Conservation (phyloP, 2,329 filamentous ascomycete species). For the Microdochium bolleyi region DNA sequence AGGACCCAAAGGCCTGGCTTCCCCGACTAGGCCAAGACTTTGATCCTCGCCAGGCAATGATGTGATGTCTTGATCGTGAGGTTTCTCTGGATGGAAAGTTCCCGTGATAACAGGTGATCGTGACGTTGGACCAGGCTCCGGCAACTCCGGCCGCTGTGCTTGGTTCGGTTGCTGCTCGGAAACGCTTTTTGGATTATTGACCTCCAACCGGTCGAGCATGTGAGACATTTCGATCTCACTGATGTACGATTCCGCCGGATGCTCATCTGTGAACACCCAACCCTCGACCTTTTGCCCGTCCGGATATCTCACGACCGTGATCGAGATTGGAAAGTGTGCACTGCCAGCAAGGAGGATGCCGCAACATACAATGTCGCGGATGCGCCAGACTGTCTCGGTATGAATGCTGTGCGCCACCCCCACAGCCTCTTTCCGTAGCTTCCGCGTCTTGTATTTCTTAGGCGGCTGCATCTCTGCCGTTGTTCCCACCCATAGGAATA, state of each 20-base stretch:
- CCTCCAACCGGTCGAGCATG: conserved; percentile 13
- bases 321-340: conserved; percentile 26
- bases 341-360: conserved; percentile 38
- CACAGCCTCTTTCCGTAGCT: conserved; percentile 26
- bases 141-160: not conserved
- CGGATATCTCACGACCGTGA: conserved; percentile 8
- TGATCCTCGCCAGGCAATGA: conserved; percentile 8
- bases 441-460: conserved; percentile 28
- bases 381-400: conserved; percentile 34
- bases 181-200: conserved; percentile 6
- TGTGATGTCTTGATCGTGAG: not conserved
- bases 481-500: conserved; percentile 16
- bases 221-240: conserved; percentile 11
- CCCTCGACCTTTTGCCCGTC: conserved; percentile 10
- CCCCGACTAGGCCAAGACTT: conserved; percentile 2
- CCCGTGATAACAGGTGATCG: not conserved
- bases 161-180: conserved; percentile 3
- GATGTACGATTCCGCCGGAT: conserved; percentile 4
- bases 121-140: not conserved
- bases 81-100: not conserved
- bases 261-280: conserved; percentile 16
- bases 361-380: conserved; percentile 39
- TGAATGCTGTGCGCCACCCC: conserved; percentile 20
- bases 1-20: not conserved
- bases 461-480: conserved; percentile 4